Evolutionary conservation across 345 rosid genomes (phyloP), one percentile per base, ranked within the genome.

Genomic region (Sisymbrium altissimum): DNA sequence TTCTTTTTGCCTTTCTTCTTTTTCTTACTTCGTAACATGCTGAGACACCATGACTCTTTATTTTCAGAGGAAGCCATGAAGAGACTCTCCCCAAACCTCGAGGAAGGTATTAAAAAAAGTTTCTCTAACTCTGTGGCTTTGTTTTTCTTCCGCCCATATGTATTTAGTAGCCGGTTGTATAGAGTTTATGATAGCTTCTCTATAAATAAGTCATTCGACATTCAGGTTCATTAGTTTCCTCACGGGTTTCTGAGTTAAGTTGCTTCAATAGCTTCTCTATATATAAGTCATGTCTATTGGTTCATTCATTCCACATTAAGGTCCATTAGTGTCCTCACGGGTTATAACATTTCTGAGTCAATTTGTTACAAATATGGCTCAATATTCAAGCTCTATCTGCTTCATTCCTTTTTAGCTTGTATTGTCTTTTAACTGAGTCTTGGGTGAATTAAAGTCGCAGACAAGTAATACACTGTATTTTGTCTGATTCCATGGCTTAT

Each of bases 11-110:
- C 6, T 5, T 8, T 18, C 53, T 32, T 40, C 53, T 11, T 36
- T n/a, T 3, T 10, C 9, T 53, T 61, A 15, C 75, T 41, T n/a
- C 10, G 6, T 76, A 46, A 36, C 46, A 36, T 55, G 10, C 61
- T 46, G 43, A 56, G 46, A 56, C 39, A 57, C 38, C 38, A 11
- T 29, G 8, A 11, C 52, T 40, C 68, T 64, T 27, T 23, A n/a
- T 56, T 65, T 64, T 4, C 59, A 77, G 80, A 65, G 66, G 80
- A 77, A 70, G 66, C 76, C 65, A 39, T 39, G 76, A 65, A 30
- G 10, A 63, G 36, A 52, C 44, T 55, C 56, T 27, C 56, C 11
- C 63, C 67, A 32, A 49, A 71, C 9, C 71, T 54, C 4, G 76
- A 71, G 40, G 80, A 71, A 71, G 80, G 80, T 77, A 71, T 23